phyloP scores from a whole-genome alignment of 2,329 filamentous ascomycete genomes.

The Tympanopsis confertula region DNA sequence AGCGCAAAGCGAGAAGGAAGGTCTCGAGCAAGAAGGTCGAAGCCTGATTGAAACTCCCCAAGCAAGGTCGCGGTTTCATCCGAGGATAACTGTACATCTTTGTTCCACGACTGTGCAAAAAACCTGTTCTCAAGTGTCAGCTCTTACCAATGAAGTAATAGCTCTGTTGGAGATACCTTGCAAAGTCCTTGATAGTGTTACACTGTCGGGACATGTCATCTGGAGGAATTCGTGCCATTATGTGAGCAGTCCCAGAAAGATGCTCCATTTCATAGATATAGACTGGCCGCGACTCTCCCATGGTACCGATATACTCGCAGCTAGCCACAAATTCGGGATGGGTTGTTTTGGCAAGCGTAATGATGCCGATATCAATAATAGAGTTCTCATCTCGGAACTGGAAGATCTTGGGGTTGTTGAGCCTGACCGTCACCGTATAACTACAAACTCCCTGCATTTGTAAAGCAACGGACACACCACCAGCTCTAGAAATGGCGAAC shows the following conservation, averaged over 20 bases:
- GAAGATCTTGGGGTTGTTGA: slow-evolving; percentile 1
- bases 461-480: background rate
- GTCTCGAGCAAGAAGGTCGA: background rate
- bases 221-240: no score
- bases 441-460: background rate
- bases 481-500: background rate
- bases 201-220: no score
- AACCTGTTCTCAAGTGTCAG: no score
- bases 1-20: background rate
- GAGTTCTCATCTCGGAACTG: slow-evolving; percentile 1
- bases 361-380: background rate
- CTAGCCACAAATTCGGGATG: background rate
- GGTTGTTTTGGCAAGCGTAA: background rate
- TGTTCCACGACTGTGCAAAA: no score
- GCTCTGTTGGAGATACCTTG: no score
- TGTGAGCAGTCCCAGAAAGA: no score
- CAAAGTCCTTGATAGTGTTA: no score
- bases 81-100: no score
- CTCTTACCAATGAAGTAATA: no score
- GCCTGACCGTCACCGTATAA: slow-evolving; percentile 1
- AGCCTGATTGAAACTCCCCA: no score
- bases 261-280: slow-evolving; percentile 1
- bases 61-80: no score
- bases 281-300: background rate
- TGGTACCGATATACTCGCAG: background rate